Evolutionary conservation across 2,329 filamentous ascomycete genomes (phyloP).

Genomic region (Trichophyton equinum): DNA sequence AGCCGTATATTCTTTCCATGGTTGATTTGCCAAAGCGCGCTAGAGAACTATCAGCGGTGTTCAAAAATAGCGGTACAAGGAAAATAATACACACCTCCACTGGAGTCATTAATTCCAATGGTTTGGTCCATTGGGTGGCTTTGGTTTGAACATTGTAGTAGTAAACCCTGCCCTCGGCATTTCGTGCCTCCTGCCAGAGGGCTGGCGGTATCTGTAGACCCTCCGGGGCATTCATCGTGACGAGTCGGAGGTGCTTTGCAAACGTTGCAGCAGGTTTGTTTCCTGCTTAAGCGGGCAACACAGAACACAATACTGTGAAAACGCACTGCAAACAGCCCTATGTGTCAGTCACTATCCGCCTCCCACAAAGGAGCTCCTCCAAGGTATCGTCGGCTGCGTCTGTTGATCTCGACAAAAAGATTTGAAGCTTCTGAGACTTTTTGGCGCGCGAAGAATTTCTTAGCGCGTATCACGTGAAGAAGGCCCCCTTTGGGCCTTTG

Average conservation of each 20-base stretch:
- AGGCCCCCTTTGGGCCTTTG: background rate
- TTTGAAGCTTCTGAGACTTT: background rate
- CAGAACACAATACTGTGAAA: background rate
- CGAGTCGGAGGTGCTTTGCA: background rate
- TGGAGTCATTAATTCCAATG: conserved; percentile 71
- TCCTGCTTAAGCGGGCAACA: background rate
- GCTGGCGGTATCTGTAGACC: conserved; percentile 33
- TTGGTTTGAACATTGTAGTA: conserved; percentile 84
- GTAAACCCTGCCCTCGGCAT: conserved; percentile 71
- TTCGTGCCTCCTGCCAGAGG: conserved; percentile 70
- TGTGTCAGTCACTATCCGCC: background rate
- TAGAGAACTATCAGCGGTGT: conserved; percentile 26
- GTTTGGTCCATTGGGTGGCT: conserved; percentile 87
- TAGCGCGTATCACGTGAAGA: background rate
- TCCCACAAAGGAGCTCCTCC: background rate
- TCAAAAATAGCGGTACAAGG: conserved; percentile 8
- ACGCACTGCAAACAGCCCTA: background rate
- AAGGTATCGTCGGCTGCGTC: background rate
- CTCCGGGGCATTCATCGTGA: conserved; percentile 1
- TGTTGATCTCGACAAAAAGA: background rate
- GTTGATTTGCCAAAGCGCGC: conserved; percentile 68
- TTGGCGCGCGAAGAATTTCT: background rate
- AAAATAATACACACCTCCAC: conserved; percentile 51
- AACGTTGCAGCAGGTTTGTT: background rate
- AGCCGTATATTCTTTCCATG: conserved; percentile 86